A percentile compares a stretch with the other conserved stretches of the same genome.
Conservation (phyloP, 1,284 basidiomycete genomes). For the Papiliotrema fonsecae region DNA sequence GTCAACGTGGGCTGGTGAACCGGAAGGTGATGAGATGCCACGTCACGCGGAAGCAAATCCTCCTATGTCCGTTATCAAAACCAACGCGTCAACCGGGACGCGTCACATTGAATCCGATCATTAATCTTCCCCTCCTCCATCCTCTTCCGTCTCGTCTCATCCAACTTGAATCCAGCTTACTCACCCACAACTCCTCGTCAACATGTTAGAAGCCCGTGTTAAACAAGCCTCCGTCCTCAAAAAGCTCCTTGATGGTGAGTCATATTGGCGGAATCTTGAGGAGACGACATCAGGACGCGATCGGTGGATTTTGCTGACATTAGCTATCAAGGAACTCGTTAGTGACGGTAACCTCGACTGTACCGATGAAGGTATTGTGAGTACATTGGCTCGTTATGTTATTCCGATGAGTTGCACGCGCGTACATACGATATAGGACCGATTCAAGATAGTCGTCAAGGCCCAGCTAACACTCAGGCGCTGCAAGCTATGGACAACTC, state of each 20-base stretch:
- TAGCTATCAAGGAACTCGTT: constrained; percentile 96
- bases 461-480: constrained; percentile 50
- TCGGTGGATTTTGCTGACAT: background rate
- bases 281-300: background rate
- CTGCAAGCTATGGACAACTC: constrained; percentile 99
- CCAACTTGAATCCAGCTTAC: background rate
- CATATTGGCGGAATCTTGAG: background rate
- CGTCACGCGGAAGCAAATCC: background rate
- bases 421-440: too few species aligned
- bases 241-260: constrained; percentile 77
- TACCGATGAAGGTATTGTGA: constrained; percentile 87
- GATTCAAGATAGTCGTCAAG: background rate
- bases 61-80: background rate
- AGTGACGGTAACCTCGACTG: constrained; percentile 98
- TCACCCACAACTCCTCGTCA: background rate
- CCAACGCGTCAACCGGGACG: background rate
- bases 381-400: constrained; percentile 38
- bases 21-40: too few species aligned
- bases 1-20: background rate
- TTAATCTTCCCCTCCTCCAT: background rate
- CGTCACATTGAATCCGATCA: constrained; percentile 2
- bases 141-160: too few species aligned
- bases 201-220: constrained; percentile 86
- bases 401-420: too few species aligned
- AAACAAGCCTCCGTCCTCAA: constrained; percentile 77